Evolutionary conservation across 1,284 basidiomycete species (phyloP).

Genomic region (Papiliotrema terrestris): DNA sequence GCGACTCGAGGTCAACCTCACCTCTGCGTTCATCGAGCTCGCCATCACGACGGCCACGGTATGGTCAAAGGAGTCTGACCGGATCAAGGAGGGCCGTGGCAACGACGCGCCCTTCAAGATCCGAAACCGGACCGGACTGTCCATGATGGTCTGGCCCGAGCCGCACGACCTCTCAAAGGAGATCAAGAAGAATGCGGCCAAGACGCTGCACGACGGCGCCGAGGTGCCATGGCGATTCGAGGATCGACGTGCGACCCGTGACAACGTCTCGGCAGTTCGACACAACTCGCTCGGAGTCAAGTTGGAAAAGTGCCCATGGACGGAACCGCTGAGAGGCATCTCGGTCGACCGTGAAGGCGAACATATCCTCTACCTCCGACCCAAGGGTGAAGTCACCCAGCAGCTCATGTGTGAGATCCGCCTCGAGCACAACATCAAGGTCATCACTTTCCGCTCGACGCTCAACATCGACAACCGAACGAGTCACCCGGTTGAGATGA

Average conservation of each 20-base stretch:
- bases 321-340: constrained; percentile 76
- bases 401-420: constrained; percentile 87
- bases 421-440: constrained; percentile 89
- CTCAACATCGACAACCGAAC: constrained; percentile 92
- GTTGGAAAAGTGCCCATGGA: constrained; percentile 82
- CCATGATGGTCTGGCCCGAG: constrained; percentile 78
- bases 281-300: constrained; percentile 81
- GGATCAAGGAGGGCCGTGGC: constrained; percentile 70
- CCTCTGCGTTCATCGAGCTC: constrained; percentile 86
- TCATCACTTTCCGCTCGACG: constrained; percentile 91
- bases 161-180: constrained; percentile 55
- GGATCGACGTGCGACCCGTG: constrained; percentile 91
- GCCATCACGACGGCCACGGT: constrained; percentile 69
- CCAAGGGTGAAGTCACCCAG: constrained; percentile 69
- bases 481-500: constrained; percentile 88
- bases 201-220: constrained; percentile 61
- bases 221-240: constrained; percentile 95
- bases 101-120: constrained; percentile 91
- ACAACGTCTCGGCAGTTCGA: constrained; percentile 74
- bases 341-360: constrained; percentile 95
- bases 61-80: constrained; percentile 70
- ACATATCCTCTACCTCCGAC: constrained; percentile 80
- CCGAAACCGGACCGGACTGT: constrained; percentile 82
- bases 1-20: constrained; percentile 87
- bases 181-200: constrained; percentile 52